Conservation (phyloP, 257 asterid genomes). For the Solanum neorickii region DNA sequence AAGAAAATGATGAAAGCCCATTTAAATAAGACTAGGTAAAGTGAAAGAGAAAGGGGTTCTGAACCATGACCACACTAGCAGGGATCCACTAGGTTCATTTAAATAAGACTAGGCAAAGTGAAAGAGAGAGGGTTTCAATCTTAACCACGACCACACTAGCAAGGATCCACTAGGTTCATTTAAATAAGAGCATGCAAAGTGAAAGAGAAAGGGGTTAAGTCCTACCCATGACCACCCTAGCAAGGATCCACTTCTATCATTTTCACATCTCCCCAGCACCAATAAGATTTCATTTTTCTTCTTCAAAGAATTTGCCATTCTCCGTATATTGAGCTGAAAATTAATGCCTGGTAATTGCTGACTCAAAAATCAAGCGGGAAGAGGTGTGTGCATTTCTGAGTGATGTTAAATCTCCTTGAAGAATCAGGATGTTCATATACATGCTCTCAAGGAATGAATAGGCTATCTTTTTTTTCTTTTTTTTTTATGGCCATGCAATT, state of each 20-base stretch:
- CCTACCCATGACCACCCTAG: not conserved
- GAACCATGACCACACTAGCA: not conserved
- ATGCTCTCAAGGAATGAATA: not conserved
- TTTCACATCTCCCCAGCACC: not conserved
- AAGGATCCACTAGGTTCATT: not conserved
- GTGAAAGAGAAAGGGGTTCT: not conserved
- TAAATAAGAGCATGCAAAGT: not conserved
- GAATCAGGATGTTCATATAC: not conserved
- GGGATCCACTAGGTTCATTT: not conserved
- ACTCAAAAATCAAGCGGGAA: not conserved
- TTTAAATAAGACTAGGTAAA: not conserved
- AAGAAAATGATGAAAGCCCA: not conserved
- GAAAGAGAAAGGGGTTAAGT: not conserved
- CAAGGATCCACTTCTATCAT: not conserved
- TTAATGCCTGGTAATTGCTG: not conserved
- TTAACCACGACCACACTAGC: not conserved
- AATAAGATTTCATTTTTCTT: not conserved
- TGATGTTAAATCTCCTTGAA: not conserved
- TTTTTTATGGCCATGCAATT: not conserved
- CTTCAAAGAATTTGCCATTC: not conserved
- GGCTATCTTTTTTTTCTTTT: no score
- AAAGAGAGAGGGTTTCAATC: not conserved
- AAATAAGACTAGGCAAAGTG: not conserved
- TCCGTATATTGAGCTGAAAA: not conserved
- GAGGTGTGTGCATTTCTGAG: not conserved